Evolutionary conservation across 345 rosid species (phyloP).

Genomic region (Aegle marmelos): DNA sequence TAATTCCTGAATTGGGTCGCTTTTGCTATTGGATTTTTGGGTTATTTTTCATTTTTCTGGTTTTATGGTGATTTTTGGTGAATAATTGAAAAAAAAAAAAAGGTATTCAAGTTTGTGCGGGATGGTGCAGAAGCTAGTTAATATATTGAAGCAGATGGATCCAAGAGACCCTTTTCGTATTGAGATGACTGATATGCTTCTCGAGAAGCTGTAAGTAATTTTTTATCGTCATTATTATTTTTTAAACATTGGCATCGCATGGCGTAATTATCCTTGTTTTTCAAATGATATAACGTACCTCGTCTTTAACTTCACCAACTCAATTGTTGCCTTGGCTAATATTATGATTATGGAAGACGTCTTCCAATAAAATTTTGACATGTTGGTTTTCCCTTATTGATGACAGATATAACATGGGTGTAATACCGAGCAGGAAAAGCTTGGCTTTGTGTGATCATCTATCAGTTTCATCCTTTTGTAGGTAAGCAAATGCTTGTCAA

Average conservation of each 20-base stretch:
- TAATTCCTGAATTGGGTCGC: neutral
- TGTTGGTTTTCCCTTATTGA: slow-evolving; percentile 4
- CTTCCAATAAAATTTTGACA: slow-evolving; percentile 2
- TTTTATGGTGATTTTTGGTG: neutral
- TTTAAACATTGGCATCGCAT: too few relatives aligned
- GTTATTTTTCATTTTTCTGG: neutral
- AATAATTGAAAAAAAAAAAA: neutral
- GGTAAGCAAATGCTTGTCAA: slow-evolving; percentile 39
- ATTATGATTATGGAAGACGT: too few relatives aligned
- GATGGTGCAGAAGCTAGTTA: slow-evolving; percentile 84
- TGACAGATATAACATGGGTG: slow-evolving; percentile 93
- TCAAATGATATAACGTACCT: too few relatives aligned
- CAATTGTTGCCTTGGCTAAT: too few relatives aligned
- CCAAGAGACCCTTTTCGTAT: slow-evolving; percentile 70
- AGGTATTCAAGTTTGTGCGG: slow-evolving; percentile 78
- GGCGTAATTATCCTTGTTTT: too few relatives aligned
- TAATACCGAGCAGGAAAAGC: slow-evolving; percentile 83
- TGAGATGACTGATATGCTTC: slow-evolving; percentile 79
- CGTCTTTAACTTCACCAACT: too few relatives aligned
- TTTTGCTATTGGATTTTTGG: neutral
- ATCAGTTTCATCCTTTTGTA: slow-evolving; percentile 76
- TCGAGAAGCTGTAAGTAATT: slow-evolving; percentile 79
- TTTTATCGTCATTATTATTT: neutral
- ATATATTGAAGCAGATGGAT: slow-evolving; percentile 81
- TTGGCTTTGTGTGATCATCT: slow-evolving; percentile 72